phyloP scores from a whole-genome alignment of 176 grass and related monocot species.

The Musa itinerans region DNA sequence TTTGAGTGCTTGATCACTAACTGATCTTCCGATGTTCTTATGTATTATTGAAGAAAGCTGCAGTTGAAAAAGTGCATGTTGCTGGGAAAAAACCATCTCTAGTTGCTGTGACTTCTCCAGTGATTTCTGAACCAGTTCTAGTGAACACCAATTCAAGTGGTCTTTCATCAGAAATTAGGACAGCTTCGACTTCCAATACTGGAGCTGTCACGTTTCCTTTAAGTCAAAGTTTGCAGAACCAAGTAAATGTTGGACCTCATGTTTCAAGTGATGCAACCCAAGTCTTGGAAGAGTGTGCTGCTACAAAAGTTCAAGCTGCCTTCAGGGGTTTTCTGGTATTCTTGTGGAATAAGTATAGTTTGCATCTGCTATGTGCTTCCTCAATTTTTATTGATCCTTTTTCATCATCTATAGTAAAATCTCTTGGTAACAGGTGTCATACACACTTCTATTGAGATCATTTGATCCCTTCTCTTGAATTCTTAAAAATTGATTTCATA shows the following conservation, averaged over 20 bases:
- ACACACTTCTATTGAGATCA: too few species aligned
- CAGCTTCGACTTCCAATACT: conserved; percentile 36
- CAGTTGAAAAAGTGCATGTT: conserved; percentile 37
- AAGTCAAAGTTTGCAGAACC: conserved; percentile 36
- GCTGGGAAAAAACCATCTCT: conserved; percentile 23
- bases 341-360: not conserved
- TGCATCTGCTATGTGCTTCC: too few species aligned
- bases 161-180: conserved; percentile 21
- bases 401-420: too few species aligned
- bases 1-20: not conserved
- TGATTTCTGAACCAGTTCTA: conserved; percentile 76
- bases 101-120: conserved; percentile 42
- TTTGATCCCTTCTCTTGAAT: too few species aligned
- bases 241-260: conserved; percentile 17
- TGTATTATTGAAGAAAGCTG: conserved; percentile 32
- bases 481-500: too few species aligned
- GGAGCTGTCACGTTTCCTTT: conserved; percentile 21
- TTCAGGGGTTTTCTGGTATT: conserved; percentile 82
- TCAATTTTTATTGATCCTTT: too few species aligned
- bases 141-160: conserved; percentile 39
- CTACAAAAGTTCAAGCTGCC: conserved; percentile 72
- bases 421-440: too few species aligned
- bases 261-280: conserved; percentile 20
- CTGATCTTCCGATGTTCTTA: not conserved
- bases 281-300: conserved; percentile 59